Conservation (phyloP, 768 basidiomycete genomes). For the Albatrellus ellisii region DNA sequence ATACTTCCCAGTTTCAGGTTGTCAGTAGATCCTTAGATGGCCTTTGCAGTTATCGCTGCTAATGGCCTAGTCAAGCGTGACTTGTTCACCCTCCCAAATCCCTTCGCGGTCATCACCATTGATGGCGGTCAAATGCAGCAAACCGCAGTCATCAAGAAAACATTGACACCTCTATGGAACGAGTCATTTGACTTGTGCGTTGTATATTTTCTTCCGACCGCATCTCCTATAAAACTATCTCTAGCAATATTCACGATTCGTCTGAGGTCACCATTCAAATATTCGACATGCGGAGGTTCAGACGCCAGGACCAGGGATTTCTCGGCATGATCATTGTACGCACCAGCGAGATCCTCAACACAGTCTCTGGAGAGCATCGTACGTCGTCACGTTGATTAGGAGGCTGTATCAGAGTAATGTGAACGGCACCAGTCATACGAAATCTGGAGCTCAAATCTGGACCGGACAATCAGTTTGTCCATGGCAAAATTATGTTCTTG, state of each 20-base stretch:
- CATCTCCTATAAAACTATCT: constrained; percentile 4
- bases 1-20: too few relatives aligned
- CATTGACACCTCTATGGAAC: constrained; percentile 68
- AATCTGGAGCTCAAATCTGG: constrained; percentile 67
- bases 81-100: constrained; percentile 72
- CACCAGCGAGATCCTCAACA: constrained; percentile 26
- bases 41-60: constrained; percentile 60
- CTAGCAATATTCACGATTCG: constrained; percentile 55
- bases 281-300: constrained; percentile 85
- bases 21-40: too few relatives aligned
- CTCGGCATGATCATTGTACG: constrained; percentile 35
- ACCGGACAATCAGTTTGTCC: constrained; percentile 61
- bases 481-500: constrained; percentile 68
- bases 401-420: constrained; percentile 1
- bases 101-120: constrained; percentile 79
- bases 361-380: constrained; percentile 21
- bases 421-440: constrained; percentile 46
- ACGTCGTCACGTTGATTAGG: neutral
- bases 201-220: neutral
- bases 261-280: constrained; percentile 76
- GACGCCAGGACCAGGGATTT: constrained; percentile 69
- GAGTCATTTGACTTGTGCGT: constrained; percentile 79
- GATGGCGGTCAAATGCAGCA: constrained; percentile 69
- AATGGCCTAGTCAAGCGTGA: constrained; percentile 65
- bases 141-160: constrained; percentile 57